Base-by-base conservation (phyloP, 768 basidiomycete species). In the Leucocoprinus sp. region DNA sequence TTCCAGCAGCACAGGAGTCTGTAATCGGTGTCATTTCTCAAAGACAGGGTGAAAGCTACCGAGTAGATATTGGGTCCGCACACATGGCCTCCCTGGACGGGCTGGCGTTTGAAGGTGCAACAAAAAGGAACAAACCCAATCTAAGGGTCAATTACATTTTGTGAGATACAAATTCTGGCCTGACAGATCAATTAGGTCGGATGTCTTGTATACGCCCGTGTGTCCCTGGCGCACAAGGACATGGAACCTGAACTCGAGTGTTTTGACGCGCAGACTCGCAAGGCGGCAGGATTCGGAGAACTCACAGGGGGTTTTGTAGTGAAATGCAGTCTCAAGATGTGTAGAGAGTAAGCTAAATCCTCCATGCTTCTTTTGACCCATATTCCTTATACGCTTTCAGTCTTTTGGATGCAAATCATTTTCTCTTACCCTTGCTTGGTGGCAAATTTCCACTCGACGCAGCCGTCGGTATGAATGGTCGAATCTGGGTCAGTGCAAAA, bases 181-280 rank as follows among this genome's bases (percentile, higher is more conserved):
- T 33, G 39, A 37, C 45, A 26, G 12, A 35, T 21, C 11, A 14
- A 41, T 9, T 53, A 97, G 95, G 82, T 97, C 37, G 95, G 95
- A 22, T 78, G 84, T 3, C 64, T 97, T 24, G 76, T 99, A 1
- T 98, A 95, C 60, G 92, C 92, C 0, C 79, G 93, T 19, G 83
- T 99, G 23, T 92, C 92, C 11, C 68, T 95, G 17, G 93, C 96
- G 4, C 91, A 93, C 57, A 88, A 92, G 57, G 93, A 98, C 61
- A 93, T 97, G 88, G 96, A 99, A 44, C 93, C 96, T 1, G 96
- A 99, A 58, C 68, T 99, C 7, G 92, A 96, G 59, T 99, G 96
- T 60, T 90, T 96, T 55, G 90, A 97, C 57, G 88, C 91, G 1
- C 85, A 92, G 54, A 91, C 89, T 19, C 82, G 80, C 52, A 98